These are phyloP conservation scores for Penicillium maclennaniae DNA, from an alignment of 495 filamentous ascomycete species.

Conservation along the genomic window DNA sequence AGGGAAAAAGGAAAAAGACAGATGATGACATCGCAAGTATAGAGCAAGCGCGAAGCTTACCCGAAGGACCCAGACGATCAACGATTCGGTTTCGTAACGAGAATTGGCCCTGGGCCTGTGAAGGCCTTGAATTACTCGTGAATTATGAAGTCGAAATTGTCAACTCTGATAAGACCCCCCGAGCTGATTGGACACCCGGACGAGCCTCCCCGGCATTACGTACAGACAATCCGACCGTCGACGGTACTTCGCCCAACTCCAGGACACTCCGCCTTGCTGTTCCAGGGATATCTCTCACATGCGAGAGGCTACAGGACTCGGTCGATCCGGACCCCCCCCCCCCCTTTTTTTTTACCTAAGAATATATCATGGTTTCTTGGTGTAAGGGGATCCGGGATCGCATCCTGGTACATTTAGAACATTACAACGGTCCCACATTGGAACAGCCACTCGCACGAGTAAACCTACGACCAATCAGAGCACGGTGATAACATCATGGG, in stretches of 20 bases:
- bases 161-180: slow-evolving; percentile 21
- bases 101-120: slow-evolving; percentile 3
- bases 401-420: neutral
- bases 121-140: neutral
- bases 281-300: neutral
- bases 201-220: slow-evolving; percentile 23
- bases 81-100: slow-evolving; percentile 29
- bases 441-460: too few species aligned
- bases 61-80: slow-evolving; percentile 21
- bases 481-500: too few species aligned
- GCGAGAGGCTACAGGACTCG: neutral
- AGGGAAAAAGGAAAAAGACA: neutral
- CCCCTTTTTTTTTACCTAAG: neutral
- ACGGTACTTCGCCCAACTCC: neutral
- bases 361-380: neutral
- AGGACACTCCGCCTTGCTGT: neutral
- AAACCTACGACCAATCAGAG: slow-evolving; percentile 18
- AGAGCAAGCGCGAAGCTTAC: neutral
- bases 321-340: neutral
- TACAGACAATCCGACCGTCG: slow-evolving; percentile 10
- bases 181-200: slow-evolving; percentile 17
- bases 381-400: neutral
- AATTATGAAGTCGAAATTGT: slow-evolving; percentile 26
- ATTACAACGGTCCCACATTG: too few species aligned
- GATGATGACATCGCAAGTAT: slow-evolving; percentile 17